Conservation (phyloP, 192 early-diverging fungal species). For the Mortierella claussenii region DNA sequence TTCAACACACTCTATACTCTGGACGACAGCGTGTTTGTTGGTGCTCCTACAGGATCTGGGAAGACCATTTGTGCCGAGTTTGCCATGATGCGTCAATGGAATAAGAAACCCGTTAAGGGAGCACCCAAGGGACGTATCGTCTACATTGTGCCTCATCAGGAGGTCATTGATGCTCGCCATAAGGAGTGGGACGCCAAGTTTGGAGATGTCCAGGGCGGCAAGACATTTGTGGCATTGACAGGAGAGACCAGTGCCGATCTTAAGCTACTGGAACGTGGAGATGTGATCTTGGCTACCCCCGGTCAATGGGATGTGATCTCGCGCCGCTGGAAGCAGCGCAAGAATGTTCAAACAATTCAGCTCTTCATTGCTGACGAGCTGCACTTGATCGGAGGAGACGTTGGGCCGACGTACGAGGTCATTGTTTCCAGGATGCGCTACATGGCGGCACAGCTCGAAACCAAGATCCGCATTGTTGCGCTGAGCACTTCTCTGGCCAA, state of each 20-base stretch:
- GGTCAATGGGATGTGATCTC: constrained; percentile 95
- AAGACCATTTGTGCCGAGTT: constrained; percentile 97
- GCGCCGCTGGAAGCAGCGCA: constrained; percentile 94
- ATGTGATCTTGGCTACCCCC: constrained; percentile 92
- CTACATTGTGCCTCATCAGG: constrained; percentile 92
- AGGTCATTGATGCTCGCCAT: constrained; percentile 79
- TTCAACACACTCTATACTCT: constrained; percentile 90
- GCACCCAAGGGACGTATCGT: constrained; percentile 75
- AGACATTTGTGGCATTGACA: constrained; percentile 87
- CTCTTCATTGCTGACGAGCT: constrained; percentile 95
- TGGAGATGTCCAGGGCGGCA: constrained; percentile 83
- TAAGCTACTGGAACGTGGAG: constrained; percentile 89
- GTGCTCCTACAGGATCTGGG: constrained; percentile 93
- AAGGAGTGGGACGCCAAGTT: constrained; percentile 89
- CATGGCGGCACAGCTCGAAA: constrained; percentile 71
- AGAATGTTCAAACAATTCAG: constrained; percentile 89
- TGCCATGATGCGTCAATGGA: constrained; percentile 92
- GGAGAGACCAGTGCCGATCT: constrained; percentile 93
- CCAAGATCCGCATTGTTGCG: constrained; percentile 88
- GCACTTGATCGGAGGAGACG: constrained; percentile 91
- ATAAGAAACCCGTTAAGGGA: constrained; percentile 49
- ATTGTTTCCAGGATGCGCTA: constrained; percentile 94
- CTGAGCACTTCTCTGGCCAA: constrained; percentile 93
- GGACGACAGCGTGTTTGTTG: constrained; percentile 92
- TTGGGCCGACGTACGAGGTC: constrained; percentile 93